Percentiles rank a stretch among this genome's conserved stretches.
Conservation (phyloP, 495 filamentous ascomycete species). For the Pseudotulostoma volvatum region DNA sequence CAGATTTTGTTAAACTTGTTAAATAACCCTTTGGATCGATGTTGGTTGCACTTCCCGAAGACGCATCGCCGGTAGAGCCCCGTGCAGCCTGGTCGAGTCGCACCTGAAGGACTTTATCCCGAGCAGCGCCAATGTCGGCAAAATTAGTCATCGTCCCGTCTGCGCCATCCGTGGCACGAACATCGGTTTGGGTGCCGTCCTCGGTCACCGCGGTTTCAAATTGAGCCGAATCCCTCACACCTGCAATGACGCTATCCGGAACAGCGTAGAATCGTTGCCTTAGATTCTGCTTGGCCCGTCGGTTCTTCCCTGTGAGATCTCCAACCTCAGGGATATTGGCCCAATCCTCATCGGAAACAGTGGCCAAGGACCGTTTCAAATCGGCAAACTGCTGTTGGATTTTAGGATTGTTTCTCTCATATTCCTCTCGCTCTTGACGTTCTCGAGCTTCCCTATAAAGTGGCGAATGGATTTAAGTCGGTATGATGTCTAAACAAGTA, state of each 20-base stretch:
- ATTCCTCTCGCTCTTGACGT: slow-evolving; percentile 75
- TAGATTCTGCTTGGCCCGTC: slow-evolving; percentile 64
- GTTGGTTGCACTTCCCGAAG: slow-evolving; percentile 68
- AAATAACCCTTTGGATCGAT: slow-evolving; percentile 94
- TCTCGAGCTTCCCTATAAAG: slow-evolving; percentile 87
- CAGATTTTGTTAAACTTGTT: slow-evolving; percentile 67
- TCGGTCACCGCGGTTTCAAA: slow-evolving; percentile 74
- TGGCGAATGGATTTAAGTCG: slow-evolving; percentile 50
- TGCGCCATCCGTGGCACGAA: slow-evolving; percentile 29
- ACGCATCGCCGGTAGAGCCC: slow-evolving; percentile 49
- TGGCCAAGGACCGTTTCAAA: slow-evolving; percentile 73
- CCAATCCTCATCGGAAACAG: slow-evolving; percentile 92
- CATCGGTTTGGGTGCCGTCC: slow-evolving; percentile 42
- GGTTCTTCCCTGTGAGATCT: slow-evolving; percentile 86
- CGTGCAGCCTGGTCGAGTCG: slow-evolving; percentile 77
- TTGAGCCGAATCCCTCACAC: slow-evolving; percentile 60
- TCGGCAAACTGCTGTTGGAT: slow-evolving; percentile 98
- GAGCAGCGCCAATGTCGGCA: slow-evolving; percentile 88
- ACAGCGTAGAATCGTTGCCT: slow-evolving; percentile 88
- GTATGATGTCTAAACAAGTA: slow-evolving; percentile 59
- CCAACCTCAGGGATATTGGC: slow-evolving; percentile 88
- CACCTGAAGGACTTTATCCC: slow-evolving; percentile 85
- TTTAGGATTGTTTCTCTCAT: slow-evolving; percentile 93
- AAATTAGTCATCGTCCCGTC: slow-evolving; percentile 96
- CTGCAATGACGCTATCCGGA: slow-evolving; percentile 87